Conservation (phyloP, 345 rosid genomes). For the Aurinia saxatilis region DNA sequence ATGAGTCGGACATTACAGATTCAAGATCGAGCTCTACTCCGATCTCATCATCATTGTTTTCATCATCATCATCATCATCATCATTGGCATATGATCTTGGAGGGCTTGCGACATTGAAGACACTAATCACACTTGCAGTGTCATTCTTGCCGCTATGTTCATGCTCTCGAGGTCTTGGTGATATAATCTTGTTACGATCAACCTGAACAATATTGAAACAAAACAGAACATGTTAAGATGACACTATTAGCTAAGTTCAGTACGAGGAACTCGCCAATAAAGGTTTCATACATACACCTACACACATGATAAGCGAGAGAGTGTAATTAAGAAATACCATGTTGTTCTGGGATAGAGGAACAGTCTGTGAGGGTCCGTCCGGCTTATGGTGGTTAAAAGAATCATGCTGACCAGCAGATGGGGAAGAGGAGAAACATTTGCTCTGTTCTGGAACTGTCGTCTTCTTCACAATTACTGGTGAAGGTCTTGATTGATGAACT, state of each 20-base stretch:
- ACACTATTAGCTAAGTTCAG: background rate
- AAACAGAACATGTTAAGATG: constrained; percentile 3
- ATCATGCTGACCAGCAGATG: constrained; percentile 34
- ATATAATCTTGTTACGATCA: background rate
- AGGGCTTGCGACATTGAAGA: constrained; percentile 15
- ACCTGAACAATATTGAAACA: background rate
- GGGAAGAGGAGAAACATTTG: constrained; percentile 26
- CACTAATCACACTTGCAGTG: constrained; percentile 13
- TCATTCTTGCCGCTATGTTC: constrained; percentile 8
- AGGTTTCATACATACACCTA: background rate
- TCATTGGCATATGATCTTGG: constrained; percentile 21
- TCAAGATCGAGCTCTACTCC: constrained; percentile 33
- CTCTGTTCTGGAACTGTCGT: constrained; percentile 20
- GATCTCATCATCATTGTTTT: constrained; percentile 22
- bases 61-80: constrained; percentile 27
- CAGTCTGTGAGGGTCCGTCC: constrained; percentile 5
- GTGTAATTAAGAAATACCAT: constrained; percentile 5
- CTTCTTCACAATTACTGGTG: constrained; percentile 33
- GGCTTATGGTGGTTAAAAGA: constrained; percentile 30
- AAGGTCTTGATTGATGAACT: constrained; percentile 32
- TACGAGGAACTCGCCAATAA: background rate
- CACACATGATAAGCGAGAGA: background rate
- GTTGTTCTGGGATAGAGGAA: constrained; percentile 21
- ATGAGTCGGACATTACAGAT: constrained; percentile 56
- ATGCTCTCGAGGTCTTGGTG: constrained; percentile 9